Conservation (phyloP, 495 filamentous ascomycete genomes). For the Neurospora sp. region DNA sequence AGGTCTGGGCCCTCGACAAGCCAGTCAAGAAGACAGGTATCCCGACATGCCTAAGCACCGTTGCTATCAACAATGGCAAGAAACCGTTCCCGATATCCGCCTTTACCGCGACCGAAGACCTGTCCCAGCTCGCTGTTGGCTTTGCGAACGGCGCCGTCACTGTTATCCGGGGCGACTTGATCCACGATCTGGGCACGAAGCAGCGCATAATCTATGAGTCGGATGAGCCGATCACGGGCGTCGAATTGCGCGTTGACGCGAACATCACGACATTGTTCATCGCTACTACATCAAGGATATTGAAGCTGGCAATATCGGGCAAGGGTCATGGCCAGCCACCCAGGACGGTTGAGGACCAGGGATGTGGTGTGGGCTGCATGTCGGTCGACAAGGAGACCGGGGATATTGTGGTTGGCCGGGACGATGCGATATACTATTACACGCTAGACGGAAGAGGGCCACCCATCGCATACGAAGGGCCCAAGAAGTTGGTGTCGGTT, state of each 20-base stretch:
- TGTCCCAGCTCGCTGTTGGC: constrained; percentile 86
- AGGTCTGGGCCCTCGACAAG: constrained; percentile 94
- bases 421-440: constrained; percentile 94
- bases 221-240: constrained; percentile 89
- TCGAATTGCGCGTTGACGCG: constrained; percentile 59
- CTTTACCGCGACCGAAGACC: constrained; percentile 73
- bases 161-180: constrained; percentile 84
- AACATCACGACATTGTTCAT: constrained; percentile 73
- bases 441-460: constrained; percentile 74
- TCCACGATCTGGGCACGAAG: constrained; percentile 91
- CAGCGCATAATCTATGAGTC: constrained; percentile 95
- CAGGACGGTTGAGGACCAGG: constrained; percentile 74
- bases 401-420: constrained; percentile 79
- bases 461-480: constrained; percentile 80
- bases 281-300: constrained; percentile 79
- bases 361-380: constrained; percentile 90
- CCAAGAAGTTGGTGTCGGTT: constrained; percentile 70
- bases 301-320: constrained; percentile 77
- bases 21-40: constrained; percentile 85
- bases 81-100: constrained; percentile 91
- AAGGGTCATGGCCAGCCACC: constrained; percentile 84
- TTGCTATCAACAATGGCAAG: constrained; percentile 81
- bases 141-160: constrained; percentile 95
- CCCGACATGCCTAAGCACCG: constrained; percentile 74
- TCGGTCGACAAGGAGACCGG: constrained; percentile 66